Evolutionary conservation across 2,329 filamentous ascomycete species (phyloP).

Genomic region (Colletotrichum lindemuthianum): DNA sequence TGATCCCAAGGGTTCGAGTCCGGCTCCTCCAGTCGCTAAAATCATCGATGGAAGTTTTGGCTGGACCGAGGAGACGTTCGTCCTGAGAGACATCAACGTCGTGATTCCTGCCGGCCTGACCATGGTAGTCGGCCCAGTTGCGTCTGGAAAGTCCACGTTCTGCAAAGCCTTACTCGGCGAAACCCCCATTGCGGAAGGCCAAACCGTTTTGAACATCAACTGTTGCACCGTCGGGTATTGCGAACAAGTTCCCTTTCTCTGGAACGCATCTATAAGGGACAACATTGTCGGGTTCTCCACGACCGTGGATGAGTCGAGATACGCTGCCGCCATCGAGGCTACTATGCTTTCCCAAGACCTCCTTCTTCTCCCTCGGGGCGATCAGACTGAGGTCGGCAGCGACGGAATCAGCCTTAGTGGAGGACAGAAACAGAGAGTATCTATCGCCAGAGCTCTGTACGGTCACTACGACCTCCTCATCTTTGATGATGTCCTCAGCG

Average conservation of each 20-base stretch:
- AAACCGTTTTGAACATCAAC: slow-evolving; percentile 21
- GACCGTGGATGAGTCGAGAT: slow-evolving; percentile 45
- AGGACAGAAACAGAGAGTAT: slow-evolving; percentile 45
- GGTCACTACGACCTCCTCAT: slow-evolving; percentile 42
- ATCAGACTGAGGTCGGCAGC: slow-evolving; percentile 50
- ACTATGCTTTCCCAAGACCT: slow-evolving; percentile 47
- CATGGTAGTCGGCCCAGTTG: slow-evolving; percentile 51
- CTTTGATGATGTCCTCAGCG: slow-evolving; percentile 49
- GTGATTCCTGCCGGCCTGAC: slow-evolving; percentile 45
- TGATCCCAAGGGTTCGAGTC: not conserved
- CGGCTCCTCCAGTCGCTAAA: slow-evolving; percentile 10
- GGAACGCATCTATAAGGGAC: slow-evolving; percentile 47
- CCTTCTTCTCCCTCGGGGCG: slow-evolving; percentile 44
- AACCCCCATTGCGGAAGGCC: slow-evolving; percentile 35
- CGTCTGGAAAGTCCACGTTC: slow-evolving; percentile 51
- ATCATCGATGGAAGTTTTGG: slow-evolving; percentile 41
- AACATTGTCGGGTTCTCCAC: slow-evolving; percentile 50
- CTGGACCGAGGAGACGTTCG: slow-evolving; percentile 41
- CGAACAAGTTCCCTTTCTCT: slow-evolving; percentile 43
- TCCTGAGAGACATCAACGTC: slow-evolving; percentile 44
- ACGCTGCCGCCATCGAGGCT: slow-evolving; percentile 47
- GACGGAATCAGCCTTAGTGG: slow-evolving; percentile 53
- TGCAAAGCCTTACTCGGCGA: slow-evolving; percentile 48
- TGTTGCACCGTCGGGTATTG: slow-evolving; percentile 7
- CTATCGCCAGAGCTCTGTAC: slow-evolving; percentile 46